Conservation (phyloP, 1,284 basidiomycete species). For the Sphaerobolus stellatus region DNA sequence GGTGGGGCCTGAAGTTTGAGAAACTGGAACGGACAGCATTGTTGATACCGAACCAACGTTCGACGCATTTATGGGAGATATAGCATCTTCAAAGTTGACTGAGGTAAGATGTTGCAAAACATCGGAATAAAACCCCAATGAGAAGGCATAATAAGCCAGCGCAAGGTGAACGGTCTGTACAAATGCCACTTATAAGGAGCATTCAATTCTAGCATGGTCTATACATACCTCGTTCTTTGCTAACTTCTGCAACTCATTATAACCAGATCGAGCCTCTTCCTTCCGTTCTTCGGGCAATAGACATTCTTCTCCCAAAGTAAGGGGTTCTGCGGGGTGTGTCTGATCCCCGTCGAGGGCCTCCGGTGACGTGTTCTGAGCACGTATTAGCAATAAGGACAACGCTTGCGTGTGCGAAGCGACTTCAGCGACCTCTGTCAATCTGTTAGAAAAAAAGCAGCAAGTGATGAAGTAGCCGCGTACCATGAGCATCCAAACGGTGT, state of each 20-base stretch:
- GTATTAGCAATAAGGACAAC: slow-evolving; percentile 54
- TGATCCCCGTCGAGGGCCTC: slow-evolving; percentile 42
- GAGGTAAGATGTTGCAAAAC: slow-evolving; percentile 59
- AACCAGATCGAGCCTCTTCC: slow-evolving; percentile 52
- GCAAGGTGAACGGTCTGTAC: slow-evolving; percentile 45
- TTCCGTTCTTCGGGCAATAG: slow-evolving; percentile 51
- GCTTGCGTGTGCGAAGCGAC: slow-evolving; percentile 62
- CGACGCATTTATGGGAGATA: slow-evolving; percentile 52
- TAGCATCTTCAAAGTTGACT: slow-evolving; percentile 45
- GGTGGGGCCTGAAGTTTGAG: slow-evolving; percentile 32
- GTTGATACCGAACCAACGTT: slow-evolving; percentile 44
- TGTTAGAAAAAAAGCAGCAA: slow-evolving; percentile 1
- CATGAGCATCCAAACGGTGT: slow-evolving; percentile 51
- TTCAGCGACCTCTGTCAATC: slow-evolving; percentile 56
- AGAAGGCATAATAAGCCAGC: slow-evolving; percentile 76
- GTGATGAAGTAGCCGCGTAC: background rate
- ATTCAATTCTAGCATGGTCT: slow-evolving; percentile 11
- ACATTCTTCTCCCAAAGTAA: slow-evolving; percentile 56
- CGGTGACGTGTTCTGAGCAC: slow-evolving; percentile 36
- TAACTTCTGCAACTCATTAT: slow-evolving; percentile 51
- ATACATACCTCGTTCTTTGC: slow-evolving; percentile 60
- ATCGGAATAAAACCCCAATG: slow-evolving; percentile 61
- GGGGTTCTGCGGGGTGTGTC: slow-evolving; percentile 34
- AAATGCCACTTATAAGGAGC: slow-evolving; percentile 44
- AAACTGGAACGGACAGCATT: slow-evolving; percentile 37